Evolutionary conservation across 2,329 filamentous ascomycete species (phyloP).

Genomic region (Elsinoe batatas): DNA sequence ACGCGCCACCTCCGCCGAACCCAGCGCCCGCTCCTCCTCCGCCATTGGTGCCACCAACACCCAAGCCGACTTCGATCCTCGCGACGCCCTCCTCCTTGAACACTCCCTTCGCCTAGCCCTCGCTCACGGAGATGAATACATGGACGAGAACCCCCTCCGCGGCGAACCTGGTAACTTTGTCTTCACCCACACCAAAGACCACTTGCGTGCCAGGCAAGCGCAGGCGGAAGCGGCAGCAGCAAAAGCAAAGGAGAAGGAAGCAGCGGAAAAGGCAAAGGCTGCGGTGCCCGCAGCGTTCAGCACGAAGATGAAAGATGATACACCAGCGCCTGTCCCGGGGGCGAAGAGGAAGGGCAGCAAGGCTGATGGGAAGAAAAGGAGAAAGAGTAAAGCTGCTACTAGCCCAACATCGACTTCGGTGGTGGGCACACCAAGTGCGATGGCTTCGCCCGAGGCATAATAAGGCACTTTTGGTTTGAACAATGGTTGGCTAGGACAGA

Average conservation of each 20-base stretch:
- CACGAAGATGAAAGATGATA: constrained; percentile 10
- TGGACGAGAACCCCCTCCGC: constrained; percentile 53
- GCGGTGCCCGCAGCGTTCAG: constrained; percentile 10
- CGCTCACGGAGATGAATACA: constrained; percentile 50
- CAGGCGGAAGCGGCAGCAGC: constrained; percentile 26
- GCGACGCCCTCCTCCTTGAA: constrained; percentile 39
- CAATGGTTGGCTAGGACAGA: neutral
- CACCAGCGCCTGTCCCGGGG: neutral
- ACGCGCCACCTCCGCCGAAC: neutral
- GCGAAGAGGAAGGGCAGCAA: constrained; percentile 12
- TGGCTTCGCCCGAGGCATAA: constrained; percentile 1
- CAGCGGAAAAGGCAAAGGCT: constrained; percentile 22
- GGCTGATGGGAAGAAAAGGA: constrained; percentile 8
- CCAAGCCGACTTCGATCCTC: constrained; percentile 12
- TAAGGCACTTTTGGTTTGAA: neutral
- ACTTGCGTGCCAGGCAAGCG: constrained; percentile 33
- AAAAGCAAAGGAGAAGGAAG: constrained; percentile 21
- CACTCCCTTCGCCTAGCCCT: constrained; percentile 26
- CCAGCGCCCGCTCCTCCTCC: neutral
- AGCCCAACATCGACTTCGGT: neutral
- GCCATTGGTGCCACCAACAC: neutral
- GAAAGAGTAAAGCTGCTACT: constrained; percentile 5
- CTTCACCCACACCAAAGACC: constrained; percentile 37
- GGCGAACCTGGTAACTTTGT: constrained; percentile 56
- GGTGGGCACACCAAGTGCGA: neutral